A percentile compares a stretch with the other conserved stretches of the same genome.
Evolutionary conservation across 2,329 filamentous ascomycete genomes (phyloP).

Genomic region (Teratosphaeria viscida): DNA sequence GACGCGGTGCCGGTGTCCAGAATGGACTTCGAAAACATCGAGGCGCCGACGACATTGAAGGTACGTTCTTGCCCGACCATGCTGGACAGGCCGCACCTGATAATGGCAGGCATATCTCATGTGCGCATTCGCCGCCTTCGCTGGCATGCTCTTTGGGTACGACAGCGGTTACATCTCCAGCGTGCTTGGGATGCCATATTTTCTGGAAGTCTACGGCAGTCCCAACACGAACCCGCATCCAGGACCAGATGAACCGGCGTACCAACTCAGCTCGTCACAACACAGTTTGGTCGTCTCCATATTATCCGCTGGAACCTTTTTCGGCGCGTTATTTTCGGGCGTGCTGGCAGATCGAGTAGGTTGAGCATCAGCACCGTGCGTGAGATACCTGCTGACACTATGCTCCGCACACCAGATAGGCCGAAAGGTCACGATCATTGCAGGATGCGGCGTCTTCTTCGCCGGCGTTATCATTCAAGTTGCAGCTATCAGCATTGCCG

Average conservation of each 20-base stretch:
- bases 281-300: conserved; percentile 61
- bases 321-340: conserved; percentile 51
- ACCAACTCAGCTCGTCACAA: conserved; percentile 15
- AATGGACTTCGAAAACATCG: conserved; percentile 17
- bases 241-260: conserved; percentile 5
- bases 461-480: conserved; percentile 48
- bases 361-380: no score
- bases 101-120: conserved; percentile 44
- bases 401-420: conserved; percentile 36
- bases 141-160: conserved; percentile 50
- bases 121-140: conserved; percentile 50
- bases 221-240: conserved; percentile 5
- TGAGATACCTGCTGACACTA: no score
- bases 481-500: conserved; percentile 47
- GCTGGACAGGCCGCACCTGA: not conserved
- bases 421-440: conserved; percentile 53
- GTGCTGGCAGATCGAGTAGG: conserved; percentile 46
- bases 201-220: conserved; percentile 28
- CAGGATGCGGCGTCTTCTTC: conserved; percentile 51
- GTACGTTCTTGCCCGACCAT: not conserved
- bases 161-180: conserved; percentile 48
- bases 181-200: conserved; percentile 41
- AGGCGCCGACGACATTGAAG: conserved; percentile 27
- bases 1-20: not conserved
- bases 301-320: conserved; percentile 66